Percentiles rank a stretch among this genome's conserved stretches.
Evolutionary conservation across 2,329 filamentous ascomycete species (phyloP).

Genomic region (Fusarium denticulatum): DNA sequence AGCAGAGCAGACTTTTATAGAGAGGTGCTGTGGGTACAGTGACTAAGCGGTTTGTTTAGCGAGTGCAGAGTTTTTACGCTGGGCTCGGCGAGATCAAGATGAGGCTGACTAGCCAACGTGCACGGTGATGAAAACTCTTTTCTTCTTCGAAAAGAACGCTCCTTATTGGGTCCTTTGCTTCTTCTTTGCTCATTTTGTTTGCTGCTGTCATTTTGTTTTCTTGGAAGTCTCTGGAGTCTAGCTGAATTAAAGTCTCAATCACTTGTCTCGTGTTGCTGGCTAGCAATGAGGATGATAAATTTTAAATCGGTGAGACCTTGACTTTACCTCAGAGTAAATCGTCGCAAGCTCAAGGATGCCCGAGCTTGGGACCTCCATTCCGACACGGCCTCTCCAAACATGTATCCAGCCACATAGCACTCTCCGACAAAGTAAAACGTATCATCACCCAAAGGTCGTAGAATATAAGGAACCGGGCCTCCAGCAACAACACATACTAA

Average conservation of each 20-base stretch:
- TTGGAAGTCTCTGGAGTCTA: too few species aligned
- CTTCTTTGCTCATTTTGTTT: neutral
- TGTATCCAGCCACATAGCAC: neutral
- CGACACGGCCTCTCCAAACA: neutral
- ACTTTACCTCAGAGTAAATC: neutral
- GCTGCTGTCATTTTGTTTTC: neutral
- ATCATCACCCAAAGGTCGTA: neutral
- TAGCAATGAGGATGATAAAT: too few species aligned
- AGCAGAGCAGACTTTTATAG: constrained; percentile 24
- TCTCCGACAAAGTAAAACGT: neutral
- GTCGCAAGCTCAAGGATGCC: neutral
- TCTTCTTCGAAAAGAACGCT: neutral
- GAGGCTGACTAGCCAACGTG: constrained; percentile 10
- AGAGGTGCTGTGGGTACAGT: neutral
- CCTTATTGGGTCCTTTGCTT: neutral
- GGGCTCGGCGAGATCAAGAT: neutral
- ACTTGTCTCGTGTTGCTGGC: too few species aligned
- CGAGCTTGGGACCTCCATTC: neutral
- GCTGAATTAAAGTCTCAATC: too few species aligned
- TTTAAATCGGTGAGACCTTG: too few species aligned
- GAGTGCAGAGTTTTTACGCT: neutral
- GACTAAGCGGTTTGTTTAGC: neutral
- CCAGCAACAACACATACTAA: neutral
- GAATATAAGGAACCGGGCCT: neutral
- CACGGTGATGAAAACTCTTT: neutral